These are phyloP conservation scores for Pseudogymnoascus sp. DNA, from an alignment of 2,329 filamentous ascomycete genomes.

Conservation along the genomic window DNA sequence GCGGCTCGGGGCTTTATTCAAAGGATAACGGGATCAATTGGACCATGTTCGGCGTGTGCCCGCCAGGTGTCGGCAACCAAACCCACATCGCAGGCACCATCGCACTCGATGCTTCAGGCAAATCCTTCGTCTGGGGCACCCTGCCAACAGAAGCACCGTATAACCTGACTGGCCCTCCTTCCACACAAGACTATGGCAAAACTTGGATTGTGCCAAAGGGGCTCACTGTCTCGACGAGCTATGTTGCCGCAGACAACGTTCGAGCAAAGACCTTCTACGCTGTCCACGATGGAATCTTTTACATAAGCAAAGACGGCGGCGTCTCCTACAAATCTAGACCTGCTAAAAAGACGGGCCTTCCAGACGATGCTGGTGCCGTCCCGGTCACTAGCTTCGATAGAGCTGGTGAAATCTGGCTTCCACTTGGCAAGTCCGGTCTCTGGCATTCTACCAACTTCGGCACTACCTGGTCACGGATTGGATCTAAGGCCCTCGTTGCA, in stretches of 20 bases:
- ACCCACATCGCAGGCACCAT: slow-evolving; percentile 11
- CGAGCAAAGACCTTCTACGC: slow-evolving; percentile 14
- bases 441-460: slow-evolving; percentile 14
- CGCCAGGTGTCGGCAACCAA: slow-evolving; percentile 11
- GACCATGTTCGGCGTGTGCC: slow-evolving; percentile 11
- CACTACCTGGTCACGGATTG: slow-evolving; percentile 10
- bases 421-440: slow-evolving; percentile 11
- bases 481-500: slow-evolving; percentile 7
- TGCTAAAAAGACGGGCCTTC: slow-evolving; percentile 12
- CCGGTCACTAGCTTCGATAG: slow-evolving; percentile 12
- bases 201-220: slow-evolving; percentile 12
- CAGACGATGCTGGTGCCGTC: slow-evolving; percentile 9
- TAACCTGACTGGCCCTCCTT: slow-evolving; percentile 12
- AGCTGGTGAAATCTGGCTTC: slow-evolving; percentile 15
- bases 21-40: slow-evolving; percentile 13
- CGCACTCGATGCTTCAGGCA: slow-evolving; percentile 14
- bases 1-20: slow-evolving; percentile 12
- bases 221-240: slow-evolving; percentile 10
- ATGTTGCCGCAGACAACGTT: slow-evolving; percentile 14
- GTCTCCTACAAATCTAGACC: slow-evolving; percentile 12
- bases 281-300: slow-evolving; percentile 12
- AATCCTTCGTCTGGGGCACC: slow-evolving; percentile 13
- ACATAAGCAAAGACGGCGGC: slow-evolving; percentile 13
- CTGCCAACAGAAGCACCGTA: not conserved
- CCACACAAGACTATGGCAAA: slow-evolving; percentile 12